Base-by-base conservation (phyloP, 2,329 filamentous ascomycete genomes). In the Graphilbum fragrans region DNA sequence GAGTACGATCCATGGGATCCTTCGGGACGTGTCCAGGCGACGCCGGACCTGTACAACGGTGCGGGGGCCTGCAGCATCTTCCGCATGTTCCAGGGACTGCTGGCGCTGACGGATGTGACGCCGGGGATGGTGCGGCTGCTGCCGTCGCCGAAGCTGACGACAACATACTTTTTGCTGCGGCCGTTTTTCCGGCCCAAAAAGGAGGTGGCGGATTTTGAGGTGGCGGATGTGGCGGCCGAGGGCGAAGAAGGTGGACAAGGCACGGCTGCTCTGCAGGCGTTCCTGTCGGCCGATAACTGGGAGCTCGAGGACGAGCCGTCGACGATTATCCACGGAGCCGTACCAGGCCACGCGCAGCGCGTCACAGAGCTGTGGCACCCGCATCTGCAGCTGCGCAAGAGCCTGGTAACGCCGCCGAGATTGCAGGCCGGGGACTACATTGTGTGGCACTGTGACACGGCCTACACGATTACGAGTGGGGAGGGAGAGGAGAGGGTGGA, bases 351-450 rank as follows among this genome's bases (percentile, higher is more conserved):
- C 49, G 70, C 71, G 14, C 71, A 75, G 56, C 67, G 71, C 41
- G 65, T 75, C 35, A 74, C 71, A 2, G 70, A 73, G 50, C 62
- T 65, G 11, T 75, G 71, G 71, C 71, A 75, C 49, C 71, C 72
- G 18, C 72, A 75, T 43, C 60, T 74, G 12, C 61, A 67, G 52
- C 62, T 75, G 36, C 63, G 68, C 44, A 60, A 63, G 42, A 74
- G 67, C 46, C 65, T 75, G 46, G 63, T 74, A 43, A 69, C 70
- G n/a, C 63, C 73, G 37, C 71, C 71, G 4, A 69, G 67, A 10
- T 55, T 75, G 35, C 67, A 68, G 45, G 64, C 69, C 0, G 71
- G 71, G 50, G 71, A 74, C 59, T 75, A 75, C 52, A 70, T 75
- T 45, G 57, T 75, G 49, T 75, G 71, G 71, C 71, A 75, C 50